Evolutionary conservation across 192 early-diverging fungal species (phyloP).

Genomic region (Umbelopsis ramanniana): DNA sequence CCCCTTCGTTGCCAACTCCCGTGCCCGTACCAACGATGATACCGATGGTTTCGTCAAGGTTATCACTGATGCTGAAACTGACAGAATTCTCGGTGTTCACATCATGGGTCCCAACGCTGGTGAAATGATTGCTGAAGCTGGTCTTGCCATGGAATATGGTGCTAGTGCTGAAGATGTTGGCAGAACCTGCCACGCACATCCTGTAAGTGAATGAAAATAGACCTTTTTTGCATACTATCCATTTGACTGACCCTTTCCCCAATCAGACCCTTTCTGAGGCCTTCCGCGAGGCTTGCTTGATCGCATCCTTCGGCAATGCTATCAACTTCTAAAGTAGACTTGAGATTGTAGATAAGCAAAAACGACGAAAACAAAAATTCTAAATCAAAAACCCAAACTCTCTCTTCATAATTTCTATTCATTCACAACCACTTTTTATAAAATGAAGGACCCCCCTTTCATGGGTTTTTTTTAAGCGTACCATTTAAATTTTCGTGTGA

Average conservation of each 20-base stretch:
- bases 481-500: neutral
- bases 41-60: slow-evolving; percentile 95
- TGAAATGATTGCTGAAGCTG: slow-evolving; percentile 99
- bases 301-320: slow-evolving; percentile 80
- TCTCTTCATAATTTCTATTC: slow-evolving; percentile 3
- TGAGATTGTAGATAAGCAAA: slow-evolving; percentile 23
- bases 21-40: slow-evolving; percentile 97
- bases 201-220: slow-evolving; percentile 44
- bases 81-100: slow-evolving; percentile 96
- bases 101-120: slow-evolving; percentile 99
- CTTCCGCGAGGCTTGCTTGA: slow-evolving; percentile 97
- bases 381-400: neutral
- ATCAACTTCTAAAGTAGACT: slow-evolving; percentile 68
- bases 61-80: slow-evolving; percentile 94
- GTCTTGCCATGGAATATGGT: slow-evolving; percentile 97
- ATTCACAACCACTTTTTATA: neutral
- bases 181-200: slow-evolving; percentile 96
- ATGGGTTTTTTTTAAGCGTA: too few relatives aligned
- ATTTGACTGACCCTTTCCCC: slow-evolving; percentile 4
- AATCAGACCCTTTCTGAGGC: slow-evolving; percentile 88
- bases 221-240: neutral
- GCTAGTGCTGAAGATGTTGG: slow-evolving; percentile 98
- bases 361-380: slow-evolving; percentile 17
- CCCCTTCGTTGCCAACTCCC: slow-evolving; percentile 96
- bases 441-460: too few relatives aligned